These are phyloP conservation scores for Lyophyllum semitale DNA, from an alignment of 768 basidiomycete genomes.

Conservation along the genomic window DNA sequence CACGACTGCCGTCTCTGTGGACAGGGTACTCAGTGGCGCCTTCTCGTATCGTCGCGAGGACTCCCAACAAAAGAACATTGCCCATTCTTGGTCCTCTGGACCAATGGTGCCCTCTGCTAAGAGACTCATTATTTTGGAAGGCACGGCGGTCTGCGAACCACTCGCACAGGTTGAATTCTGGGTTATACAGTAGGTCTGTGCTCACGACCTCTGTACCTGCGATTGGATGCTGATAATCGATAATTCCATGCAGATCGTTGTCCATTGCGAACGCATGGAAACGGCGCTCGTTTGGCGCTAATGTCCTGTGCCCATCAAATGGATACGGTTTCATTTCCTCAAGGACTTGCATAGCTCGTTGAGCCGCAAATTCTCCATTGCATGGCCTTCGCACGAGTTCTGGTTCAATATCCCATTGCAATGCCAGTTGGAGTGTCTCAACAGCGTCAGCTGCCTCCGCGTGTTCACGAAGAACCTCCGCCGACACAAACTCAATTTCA, in stretches of 20 bases:
- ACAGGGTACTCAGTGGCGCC: neutral
- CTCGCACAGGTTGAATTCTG: neutral
- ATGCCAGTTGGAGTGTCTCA: neutral
- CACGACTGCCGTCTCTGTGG: neutral
- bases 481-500: too few species aligned
- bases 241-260: neutral
- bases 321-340: neutral
- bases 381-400: neutral
- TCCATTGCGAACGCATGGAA: neutral
- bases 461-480: too few species aligned
- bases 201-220: neutral
- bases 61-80: neutral
- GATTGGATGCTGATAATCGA: neutral
- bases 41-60: neutral
- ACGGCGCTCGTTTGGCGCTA: neutral
- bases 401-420: neutral
- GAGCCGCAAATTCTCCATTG: neutral
- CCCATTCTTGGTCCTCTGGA: neutral
- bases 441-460: neutral
- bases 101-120: neutral
- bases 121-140: neutral
- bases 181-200: neutral
- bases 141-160: neutral
- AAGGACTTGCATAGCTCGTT: neutral
- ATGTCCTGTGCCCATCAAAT: neutral